Evolutionary conservation across 176 grass and related monocot genomes (phyloP).

Genomic region (Lolium rigidum): DNA sequence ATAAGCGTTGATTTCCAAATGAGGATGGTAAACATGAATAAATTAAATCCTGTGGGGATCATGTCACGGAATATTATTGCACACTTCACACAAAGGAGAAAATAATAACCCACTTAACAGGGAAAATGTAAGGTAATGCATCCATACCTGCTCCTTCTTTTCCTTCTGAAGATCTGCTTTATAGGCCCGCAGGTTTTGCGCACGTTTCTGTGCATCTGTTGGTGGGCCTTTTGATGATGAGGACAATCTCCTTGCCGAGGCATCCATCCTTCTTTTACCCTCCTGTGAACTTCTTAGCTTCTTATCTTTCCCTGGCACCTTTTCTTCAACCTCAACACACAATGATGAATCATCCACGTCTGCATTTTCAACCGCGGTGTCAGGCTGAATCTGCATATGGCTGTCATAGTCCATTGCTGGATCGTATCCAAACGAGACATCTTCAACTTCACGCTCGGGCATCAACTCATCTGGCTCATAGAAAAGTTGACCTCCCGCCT

Average conservation of each 20-base stretch:
- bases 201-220: constrained; percentile 88
- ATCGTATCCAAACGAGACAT: constrained; percentile 74
- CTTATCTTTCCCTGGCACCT: constrained; percentile 72
- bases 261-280: constrained; percentile 80
- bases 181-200: constrained; percentile 76
- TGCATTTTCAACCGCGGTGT: constrained; percentile 49
- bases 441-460: constrained; percentile 69
- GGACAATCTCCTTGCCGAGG: constrained; percentile 53
- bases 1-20: too few species aligned
- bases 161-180: constrained; percentile 90
- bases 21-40: background rate
- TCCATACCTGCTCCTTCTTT: constrained; percentile 88
- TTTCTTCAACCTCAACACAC: constrained; percentile 50
- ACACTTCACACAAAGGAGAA: background rate
- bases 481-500: constrained; percentile 58
- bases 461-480: constrained; percentile 92
- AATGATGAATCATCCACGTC: constrained; percentile 52
- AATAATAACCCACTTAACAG: constrained; percentile 12
- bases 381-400: constrained; percentile 60
- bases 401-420: constrained; percentile 86
- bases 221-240: constrained; percentile 60
- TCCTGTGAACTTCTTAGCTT: constrained; percentile 66
- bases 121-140: constrained; percentile 21
- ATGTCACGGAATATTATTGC: background rate
- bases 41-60: background rate